phyloP scores from a whole-genome alignment of 2,329 filamentous ascomycete genomes.

The Amylocarpus encephaloides region DNA sequence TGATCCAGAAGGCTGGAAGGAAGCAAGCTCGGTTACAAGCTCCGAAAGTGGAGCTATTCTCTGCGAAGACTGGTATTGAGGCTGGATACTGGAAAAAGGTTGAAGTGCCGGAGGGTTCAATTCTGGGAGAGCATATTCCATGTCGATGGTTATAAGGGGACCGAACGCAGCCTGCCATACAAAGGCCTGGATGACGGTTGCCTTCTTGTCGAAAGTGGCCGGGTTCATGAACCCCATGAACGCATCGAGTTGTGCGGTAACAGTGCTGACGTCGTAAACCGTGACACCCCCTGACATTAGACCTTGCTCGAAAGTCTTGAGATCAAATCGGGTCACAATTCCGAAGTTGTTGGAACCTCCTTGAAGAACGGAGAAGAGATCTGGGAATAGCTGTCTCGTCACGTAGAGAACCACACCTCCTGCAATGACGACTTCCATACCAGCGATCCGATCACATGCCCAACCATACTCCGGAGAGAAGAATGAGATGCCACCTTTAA shows the following conservation, averaged over 20 bases:
- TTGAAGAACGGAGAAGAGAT: slow-evolving; percentile 47
- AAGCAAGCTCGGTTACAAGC: neutral
- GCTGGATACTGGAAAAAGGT: neutral
- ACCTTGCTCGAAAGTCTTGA: slow-evolving; percentile 4
- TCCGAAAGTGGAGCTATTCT: neutral
- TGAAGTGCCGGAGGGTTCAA: neutral
- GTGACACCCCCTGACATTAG: slow-evolving; percentile 1
- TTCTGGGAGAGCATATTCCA: neutral
- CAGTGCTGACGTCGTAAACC: neutral
- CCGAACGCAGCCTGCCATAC: neutral
- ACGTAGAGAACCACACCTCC: slow-evolving; percentile 43
- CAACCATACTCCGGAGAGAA: slow-evolving; percentile 39
- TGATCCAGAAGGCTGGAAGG: neutral
- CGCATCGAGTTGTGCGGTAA: slow-evolving; percentile 2
- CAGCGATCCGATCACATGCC: slow-evolving; percentile 42
- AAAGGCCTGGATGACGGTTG: neutral
- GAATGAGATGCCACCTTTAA: slow-evolving; percentile 34
- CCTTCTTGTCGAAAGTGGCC: neutral
- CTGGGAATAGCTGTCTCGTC: slow-evolving; percentile 36
- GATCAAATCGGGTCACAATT: slow-evolving; percentile 41
- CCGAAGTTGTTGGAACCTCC: slow-evolving; percentile 54
- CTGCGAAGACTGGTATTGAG: neutral
- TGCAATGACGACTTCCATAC: slow-evolving; percentile 47
- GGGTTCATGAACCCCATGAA: neutral
- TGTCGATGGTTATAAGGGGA: neutral